Evolutionary conservation across 2,329 filamentous ascomycete species (phyloP).

Genomic region (Pyrenochaeta sp.): DNA sequence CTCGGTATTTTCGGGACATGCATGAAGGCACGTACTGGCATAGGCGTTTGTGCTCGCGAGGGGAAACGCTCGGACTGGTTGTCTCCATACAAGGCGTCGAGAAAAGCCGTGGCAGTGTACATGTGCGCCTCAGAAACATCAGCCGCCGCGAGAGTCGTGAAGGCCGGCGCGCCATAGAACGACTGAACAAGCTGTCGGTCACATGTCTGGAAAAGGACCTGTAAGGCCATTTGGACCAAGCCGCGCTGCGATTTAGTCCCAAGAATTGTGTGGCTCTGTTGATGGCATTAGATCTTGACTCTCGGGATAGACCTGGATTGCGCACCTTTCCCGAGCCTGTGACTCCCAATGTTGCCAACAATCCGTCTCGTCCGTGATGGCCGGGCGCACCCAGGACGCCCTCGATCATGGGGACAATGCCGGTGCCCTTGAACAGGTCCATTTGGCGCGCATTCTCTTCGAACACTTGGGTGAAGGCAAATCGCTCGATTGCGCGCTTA

Average conservation of each 20-base stretch:
- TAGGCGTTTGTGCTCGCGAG: slow-evolving; percentile 56
- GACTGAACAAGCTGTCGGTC: slow-evolving; percentile 72
- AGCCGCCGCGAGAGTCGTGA: slow-evolving; percentile 76
- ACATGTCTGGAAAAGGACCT: slow-evolving; percentile 86
- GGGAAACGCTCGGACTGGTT: slow-evolving; percentile 59
- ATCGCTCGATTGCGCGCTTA: slow-evolving; percentile 88
- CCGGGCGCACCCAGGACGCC: slow-evolving; percentile 78
- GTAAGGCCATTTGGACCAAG: slow-evolving; percentile 88
- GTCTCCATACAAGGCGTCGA: slow-evolving; percentile 81
- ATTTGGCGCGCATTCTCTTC: slow-evolving; percentile 85
- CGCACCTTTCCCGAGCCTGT: slow-evolving; percentile 93
- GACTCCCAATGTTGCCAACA: slow-evolving; percentile 90
- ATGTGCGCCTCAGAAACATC: slow-evolving; percentile 84
- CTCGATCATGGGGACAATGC: slow-evolving; percentile 76
- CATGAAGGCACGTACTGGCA: slow-evolving; percentile 50
- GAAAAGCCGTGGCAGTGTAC: slow-evolving; percentile 74
- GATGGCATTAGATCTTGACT: slow-evolving; percentile 7
- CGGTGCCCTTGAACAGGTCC: slow-evolving; percentile 83
- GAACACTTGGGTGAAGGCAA: slow-evolving; percentile 93
- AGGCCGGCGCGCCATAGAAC: slow-evolving; percentile 63
- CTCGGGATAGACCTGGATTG: slow-evolving; percentile 3
- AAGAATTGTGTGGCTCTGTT: slow-evolving; percentile 93
- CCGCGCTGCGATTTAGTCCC: slow-evolving; percentile 87
- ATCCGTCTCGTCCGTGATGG: slow-evolving; percentile 82
- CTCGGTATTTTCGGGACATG: slow-evolving; percentile 32